Conservation (phyloP, 495 filamentous ascomycete genomes). For the Stereocaulon alpinum region DNA sequence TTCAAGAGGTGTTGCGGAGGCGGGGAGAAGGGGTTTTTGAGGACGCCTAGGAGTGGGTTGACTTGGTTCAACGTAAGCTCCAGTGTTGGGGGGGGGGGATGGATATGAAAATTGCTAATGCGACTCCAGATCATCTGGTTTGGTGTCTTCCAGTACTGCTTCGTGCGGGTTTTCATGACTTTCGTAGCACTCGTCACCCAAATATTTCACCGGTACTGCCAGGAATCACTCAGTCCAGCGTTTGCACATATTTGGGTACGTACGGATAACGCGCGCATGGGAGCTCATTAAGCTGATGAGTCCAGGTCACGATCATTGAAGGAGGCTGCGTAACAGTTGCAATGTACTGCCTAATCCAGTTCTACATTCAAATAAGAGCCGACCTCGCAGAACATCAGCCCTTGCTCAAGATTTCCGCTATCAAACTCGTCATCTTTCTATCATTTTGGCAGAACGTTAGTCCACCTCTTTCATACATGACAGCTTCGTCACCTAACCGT, state of each 20-base stretch:
- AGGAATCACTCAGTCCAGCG: slow-evolving; percentile 61
- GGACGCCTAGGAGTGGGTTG: slow-evolving; percentile 69
- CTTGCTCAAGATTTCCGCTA: slow-evolving; percentile 75
- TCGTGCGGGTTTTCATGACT: slow-evolving; percentile 77
- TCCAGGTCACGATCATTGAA: slow-evolving; percentile 57
- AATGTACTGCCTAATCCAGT: slow-evolving; percentile 89
- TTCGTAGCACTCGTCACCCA: slow-evolving; percentile 67
- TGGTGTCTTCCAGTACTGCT: slow-evolving; percentile 82
- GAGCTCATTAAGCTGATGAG: slow-evolving; percentile 11
- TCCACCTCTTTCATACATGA: background rate
- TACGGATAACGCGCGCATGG: background rate
- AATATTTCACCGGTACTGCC: slow-evolving; percentile 60
- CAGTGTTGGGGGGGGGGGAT: slow-evolving; percentile 6
- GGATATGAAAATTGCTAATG: background rate
- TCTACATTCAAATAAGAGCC: slow-evolving; percentile 65
- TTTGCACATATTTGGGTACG: slow-evolving; percentile 80
- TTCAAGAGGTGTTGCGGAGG: slow-evolving; percentile 53
- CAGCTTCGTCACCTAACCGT: background rate
- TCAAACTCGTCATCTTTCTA: slow-evolving; percentile 91
- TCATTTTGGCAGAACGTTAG: slow-evolving; percentile 80
- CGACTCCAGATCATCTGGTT: slow-evolving; percentile 65
- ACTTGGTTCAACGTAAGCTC: slow-evolving; percentile 77
- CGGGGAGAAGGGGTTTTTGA: slow-evolving; percentile 46
- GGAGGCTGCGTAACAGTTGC: slow-evolving; percentile 67
- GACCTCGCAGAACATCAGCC: slow-evolving; percentile 61